phyloP scores from a whole-genome alignment of 192 early-diverging fungal species.

The Oehlia diaphana region DNA sequence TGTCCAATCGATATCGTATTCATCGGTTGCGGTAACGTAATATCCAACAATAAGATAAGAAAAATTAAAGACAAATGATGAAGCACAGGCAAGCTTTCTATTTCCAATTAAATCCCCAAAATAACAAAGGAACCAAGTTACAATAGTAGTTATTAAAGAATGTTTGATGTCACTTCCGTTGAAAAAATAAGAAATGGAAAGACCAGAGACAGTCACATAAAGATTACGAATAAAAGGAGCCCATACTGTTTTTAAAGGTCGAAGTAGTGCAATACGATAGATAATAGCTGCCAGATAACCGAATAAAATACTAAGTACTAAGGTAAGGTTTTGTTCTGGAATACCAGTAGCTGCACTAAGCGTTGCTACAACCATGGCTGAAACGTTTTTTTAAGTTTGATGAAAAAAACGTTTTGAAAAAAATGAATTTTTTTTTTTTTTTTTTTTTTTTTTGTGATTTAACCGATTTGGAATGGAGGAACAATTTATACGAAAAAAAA shows the following conservation, averaged over 20 bases:
- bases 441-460: too few relatives aligned
- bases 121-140: conserved; percentile 46
- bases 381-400: too few relatives aligned
- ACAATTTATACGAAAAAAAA: too few relatives aligned
- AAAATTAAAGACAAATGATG: conserved; percentile 53
- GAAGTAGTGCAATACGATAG: conserved; percentile 46
- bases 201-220: conserved; percentile 46
- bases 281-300: conserved; percentile 49
- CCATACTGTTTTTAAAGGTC: conserved; percentile 38
- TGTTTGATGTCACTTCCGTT: conserved; percentile 50
- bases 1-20: conserved; percentile 61
- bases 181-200: conserved; percentile 50
- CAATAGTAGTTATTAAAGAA: conserved; percentile 46
- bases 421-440: too few relatives aligned
- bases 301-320: conserved; percentile 47
- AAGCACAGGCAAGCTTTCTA: conserved; percentile 35
- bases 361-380: neutral
- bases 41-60: conserved; percentile 51
- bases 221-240: conserved; percentile 47
- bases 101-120: conserved; percentile 34
- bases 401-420: too few relatives aligned
- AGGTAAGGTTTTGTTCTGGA: conserved; percentile 51
- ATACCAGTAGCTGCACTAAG: conserved; percentile 43
- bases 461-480: too few relatives aligned
- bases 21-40: conserved; percentile 47